Evolutionary conservation across 2,329 filamentous ascomycete genomes (phyloP).

Genomic region (Chrysoporthe austroafricana): DNA sequence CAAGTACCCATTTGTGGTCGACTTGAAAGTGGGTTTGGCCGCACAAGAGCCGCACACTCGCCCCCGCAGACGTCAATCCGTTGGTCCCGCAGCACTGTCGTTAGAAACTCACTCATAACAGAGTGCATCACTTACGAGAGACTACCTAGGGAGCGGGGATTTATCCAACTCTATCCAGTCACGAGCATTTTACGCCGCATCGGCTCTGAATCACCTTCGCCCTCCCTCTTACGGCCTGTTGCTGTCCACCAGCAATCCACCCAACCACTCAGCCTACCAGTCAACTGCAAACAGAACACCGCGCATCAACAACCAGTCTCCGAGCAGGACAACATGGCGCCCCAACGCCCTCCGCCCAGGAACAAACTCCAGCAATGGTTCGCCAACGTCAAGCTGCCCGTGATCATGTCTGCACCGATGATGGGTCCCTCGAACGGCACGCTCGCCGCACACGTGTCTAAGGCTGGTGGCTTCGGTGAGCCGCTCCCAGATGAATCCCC

Average conservation of each 20-base stretch:
- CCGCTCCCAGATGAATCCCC: neutral
- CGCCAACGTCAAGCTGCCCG: conserved; percentile 41
- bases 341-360: conserved; percentile 17
- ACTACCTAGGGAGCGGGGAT: too few species aligned
- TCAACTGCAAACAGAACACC: neutral
- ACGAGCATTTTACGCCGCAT: too few species aligned
- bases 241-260: neutral
- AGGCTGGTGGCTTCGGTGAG: conserved; percentile 45
- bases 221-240: neutral
- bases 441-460: conserved; percentile 45
- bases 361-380: conserved; percentile 37
- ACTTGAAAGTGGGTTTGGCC: too few species aligned
- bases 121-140: too few species aligned
- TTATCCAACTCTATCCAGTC: too few species aligned
- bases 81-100: too few species aligned
- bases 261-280: neutral
- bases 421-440: conserved; percentile 41
- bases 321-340: conserved; percentile 20
- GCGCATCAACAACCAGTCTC: neutral
- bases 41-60: too few species aligned
- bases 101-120: too few species aligned
- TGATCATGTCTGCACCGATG: conserved; percentile 49
- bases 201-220: too few species aligned
- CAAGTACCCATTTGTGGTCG: too few species aligned
- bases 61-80: too few species aligned